phyloP scores from a whole-genome alignment of 2,329 filamentous ascomycete genomes.

The Thyridium curvatum region DNA sequence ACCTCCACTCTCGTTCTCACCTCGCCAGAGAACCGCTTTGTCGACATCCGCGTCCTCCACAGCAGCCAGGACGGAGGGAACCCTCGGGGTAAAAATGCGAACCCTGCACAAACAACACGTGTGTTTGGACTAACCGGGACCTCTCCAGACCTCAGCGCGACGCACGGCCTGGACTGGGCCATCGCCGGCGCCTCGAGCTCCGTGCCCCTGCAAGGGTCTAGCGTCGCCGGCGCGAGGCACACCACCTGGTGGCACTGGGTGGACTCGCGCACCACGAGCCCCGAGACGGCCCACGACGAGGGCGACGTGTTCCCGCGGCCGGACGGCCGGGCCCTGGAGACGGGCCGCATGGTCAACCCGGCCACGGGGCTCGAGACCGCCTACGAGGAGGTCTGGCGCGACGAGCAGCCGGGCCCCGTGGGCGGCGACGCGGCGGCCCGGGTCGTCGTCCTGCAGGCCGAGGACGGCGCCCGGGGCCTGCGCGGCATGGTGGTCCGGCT shows the following conservation, averaged over 20 bases:
- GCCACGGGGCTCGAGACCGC: slow-evolving; percentile 38
- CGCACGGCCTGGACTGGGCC: slow-evolving; percentile 52
- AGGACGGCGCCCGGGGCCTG: slow-evolving; percentile 20
- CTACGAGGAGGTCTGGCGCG: slow-evolving; percentile 64
- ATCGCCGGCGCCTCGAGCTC: slow-evolving; percentile 51
- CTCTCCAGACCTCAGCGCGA: background rate
- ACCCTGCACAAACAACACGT: too few species aligned
- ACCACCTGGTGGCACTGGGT: slow-evolving; percentile 54
- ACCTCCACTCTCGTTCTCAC: slow-evolving; percentile 62
- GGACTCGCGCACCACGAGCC: slow-evolving; percentile 39
- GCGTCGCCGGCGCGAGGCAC: slow-evolving; percentile 22
- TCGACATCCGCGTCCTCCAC: slow-evolving; percentile 53
- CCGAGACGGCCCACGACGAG: slow-evolving; percentile 40
- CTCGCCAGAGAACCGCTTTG: slow-evolving; percentile 47
- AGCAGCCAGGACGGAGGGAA: too few species aligned
- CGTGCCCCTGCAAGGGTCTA: slow-evolving; percentile 12
- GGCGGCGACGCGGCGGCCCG: slow-evolving; percentile 4
- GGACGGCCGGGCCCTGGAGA: slow-evolving; percentile 43
- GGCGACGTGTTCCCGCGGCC: slow-evolving; percentile 46
- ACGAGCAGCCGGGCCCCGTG: slow-evolving; percentile 21
- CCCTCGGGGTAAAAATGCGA: too few species aligned
- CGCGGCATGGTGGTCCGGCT: slow-evolving; percentile 48
- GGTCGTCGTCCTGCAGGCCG: slow-evolving; percentile 34
- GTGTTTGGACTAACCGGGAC: too few species aligned
- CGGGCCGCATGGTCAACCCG: slow-evolving; percentile 54